Conservation (phyloP, 1,284 basidiomycete species). For the Cryptococcus sp. region DNA sequence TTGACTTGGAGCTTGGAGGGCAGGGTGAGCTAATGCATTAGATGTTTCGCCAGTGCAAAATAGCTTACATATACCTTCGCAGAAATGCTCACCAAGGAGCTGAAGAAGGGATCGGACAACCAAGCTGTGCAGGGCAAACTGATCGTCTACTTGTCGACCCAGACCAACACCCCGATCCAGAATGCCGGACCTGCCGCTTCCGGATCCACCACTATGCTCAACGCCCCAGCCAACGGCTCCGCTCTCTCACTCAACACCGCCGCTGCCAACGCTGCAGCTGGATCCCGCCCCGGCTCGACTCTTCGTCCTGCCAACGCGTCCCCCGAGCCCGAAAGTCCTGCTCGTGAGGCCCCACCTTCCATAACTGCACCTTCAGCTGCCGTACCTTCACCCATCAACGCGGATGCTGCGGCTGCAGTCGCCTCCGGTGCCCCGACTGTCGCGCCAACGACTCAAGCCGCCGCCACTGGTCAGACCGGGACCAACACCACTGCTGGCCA, state of each 20-base stretch:
- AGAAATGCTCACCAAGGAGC: constrained; percentile 78
- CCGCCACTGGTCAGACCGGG: constrained; percentile 49
- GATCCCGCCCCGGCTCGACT: constrained; percentile 28
- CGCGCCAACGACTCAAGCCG: constrained; percentile 53
- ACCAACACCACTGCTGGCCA: constrained; percentile 56
- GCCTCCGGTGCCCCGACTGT: constrained; percentile 39
- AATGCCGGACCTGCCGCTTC: constrained; percentile 63
- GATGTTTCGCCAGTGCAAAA: constrained; percentile 3
- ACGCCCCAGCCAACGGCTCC: constrained; percentile 27
- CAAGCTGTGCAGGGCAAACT: constrained; percentile 83
- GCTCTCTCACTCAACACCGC: constrained; percentile 45
- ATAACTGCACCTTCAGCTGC: constrained; percentile 27
- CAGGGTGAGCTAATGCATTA: constrained; percentile 65
- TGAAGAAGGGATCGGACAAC: constrained; percentile 84
- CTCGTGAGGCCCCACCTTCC: constrained; percentile 15
- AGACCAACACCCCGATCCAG: constrained; percentile 69
- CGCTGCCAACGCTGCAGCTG: constrained; percentile 40
- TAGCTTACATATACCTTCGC: constrained; percentile 7
- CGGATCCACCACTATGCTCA: constrained; percentile 19
- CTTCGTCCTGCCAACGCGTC: constrained; percentile 25
- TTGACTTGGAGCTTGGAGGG: constrained; percentile 84
- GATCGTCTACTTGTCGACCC: constrained; percentile 80
- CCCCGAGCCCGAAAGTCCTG: constrained; percentile 25
- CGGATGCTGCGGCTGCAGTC: constrained; percentile 30
- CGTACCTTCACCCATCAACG: constrained; percentile 31